Base-by-base conservation (phyloP, 495 filamentous ascomycete species). In the Tuber calosporum region DNA sequence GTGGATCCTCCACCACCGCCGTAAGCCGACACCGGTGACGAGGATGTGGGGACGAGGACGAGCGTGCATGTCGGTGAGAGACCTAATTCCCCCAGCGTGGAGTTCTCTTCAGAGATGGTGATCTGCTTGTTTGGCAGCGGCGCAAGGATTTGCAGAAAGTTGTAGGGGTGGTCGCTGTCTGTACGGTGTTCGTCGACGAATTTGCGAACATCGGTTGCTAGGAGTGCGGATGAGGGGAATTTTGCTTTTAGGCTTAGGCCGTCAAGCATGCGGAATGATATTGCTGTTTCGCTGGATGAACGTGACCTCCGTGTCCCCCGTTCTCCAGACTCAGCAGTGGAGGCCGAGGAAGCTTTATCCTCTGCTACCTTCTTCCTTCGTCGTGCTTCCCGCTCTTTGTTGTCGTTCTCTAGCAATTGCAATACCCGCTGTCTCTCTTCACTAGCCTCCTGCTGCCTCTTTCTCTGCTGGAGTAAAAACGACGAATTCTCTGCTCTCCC, bases 181-280 rank as follows among this genome's bases (percentile, higher is more conserved):
- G 66, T 48, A 42, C 62, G 73, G 79, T 81, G 68, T 43, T 82
- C 75, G 71, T 95, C 92, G 17, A 98, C 85, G 92, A 92, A 97
- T 6, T 85, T 77, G 4, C 94, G 87, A 3, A 98, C 91, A 53
- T 91, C 87, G 8, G 79, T 83, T 17, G 83, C 73, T n/a, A 97
- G 86, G 20, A 87, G 91, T 17, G 87, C 84, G 1, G 84, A 84
- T 67, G 88, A 86, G 0, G 86, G 83, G 81, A 98, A 97, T 34
- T 86, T 89, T 38, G 84, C 85, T 41, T 92, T 89, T 68, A 97
- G 87, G 20, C 88, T 92, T 41, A 88, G 88, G 19, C 94, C 94
- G 80, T 97, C 93, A 58, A 96, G 90, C 0, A 97, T 84, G 1
- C 94, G 89, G 58, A 97, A 88, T 78, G 95, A 93, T 8, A 98